Conservation (phyloP, 345 rosid species). For the Arabis hirsuta region DNA sequence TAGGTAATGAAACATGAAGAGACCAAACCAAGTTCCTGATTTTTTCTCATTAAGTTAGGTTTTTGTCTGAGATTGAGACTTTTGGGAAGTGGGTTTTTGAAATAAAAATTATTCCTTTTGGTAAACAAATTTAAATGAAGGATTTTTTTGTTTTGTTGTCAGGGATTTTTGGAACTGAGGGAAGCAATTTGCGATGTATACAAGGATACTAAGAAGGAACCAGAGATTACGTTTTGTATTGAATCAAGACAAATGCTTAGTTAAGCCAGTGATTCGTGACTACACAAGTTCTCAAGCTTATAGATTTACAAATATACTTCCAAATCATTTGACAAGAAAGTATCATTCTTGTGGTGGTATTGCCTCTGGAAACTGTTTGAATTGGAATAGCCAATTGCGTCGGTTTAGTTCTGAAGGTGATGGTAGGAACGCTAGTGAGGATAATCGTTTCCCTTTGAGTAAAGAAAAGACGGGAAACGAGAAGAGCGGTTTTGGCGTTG, state of each 20-base stretch:
- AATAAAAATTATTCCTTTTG: too few species aligned
- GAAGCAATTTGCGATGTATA: conserved; percentile 62
- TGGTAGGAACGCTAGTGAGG: conserved; percentile 81
- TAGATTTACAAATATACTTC: conserved; percentile 32
- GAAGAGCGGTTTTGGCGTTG: conserved; percentile 41
- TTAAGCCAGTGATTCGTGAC: conserved; percentile 46
- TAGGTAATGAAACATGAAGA: conserved; percentile 14
- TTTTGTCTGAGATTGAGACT: neutral
- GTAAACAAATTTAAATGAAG: neutral
- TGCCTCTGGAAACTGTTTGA: conserved; percentile 37
- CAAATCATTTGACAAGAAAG: conserved; percentile 49
- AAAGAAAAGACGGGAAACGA: conserved; percentile 52
- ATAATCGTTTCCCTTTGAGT: conserved; percentile 53
- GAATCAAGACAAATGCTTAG: conserved; percentile 51
- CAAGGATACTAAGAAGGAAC: conserved; percentile 58
- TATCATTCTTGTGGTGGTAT: conserved; percentile 29
- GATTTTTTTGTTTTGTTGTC: neutral
- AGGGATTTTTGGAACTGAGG: conserved; percentile 30
- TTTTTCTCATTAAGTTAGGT: neutral
- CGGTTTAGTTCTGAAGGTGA: conserved; percentile 79
- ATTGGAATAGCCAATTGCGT: conserved; percentile 51
- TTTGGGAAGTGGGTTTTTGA: neutral
- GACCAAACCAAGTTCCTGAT: neutral
- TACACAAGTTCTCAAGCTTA: conserved; percentile 42
- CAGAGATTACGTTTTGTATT: conserved; percentile 61